Evolutionary conservation across 495 filamentous ascomycete genomes (phyloP).

Genomic region (Penicillium lividum): DNA sequence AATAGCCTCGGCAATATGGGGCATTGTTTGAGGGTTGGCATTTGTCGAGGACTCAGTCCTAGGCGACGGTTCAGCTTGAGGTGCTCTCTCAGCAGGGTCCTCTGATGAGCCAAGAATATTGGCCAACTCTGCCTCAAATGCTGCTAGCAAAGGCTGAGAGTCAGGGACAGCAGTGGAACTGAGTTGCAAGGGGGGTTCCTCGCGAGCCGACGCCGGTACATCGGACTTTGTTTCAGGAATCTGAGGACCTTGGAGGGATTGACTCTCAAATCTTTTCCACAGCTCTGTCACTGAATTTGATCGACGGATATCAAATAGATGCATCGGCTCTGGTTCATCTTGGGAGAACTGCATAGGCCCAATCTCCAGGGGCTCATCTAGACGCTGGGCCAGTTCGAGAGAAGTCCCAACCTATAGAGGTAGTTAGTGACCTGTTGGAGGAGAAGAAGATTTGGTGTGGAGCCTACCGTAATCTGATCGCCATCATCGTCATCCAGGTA

Average conservation of each 20-base stretch:
- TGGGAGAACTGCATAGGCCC: conserved; percentile 14
- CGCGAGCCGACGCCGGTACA: conserved; percentile 1
- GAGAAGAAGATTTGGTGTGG: background rate
- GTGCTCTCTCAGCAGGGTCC: conserved; percentile 20
- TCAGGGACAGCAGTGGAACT: conserved; percentile 13
- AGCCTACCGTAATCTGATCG: conserved; percentile 57
- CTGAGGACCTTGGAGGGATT: background rate
- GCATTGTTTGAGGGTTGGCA: conserved; percentile 19
- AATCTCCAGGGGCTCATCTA: conserved; percentile 44
- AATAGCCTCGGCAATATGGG: conserved; percentile 32
- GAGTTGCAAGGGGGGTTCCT: conserved; percentile 3
- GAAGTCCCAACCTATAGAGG: conserved; percentile 49
- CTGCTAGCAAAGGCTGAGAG: conserved; percentile 43
- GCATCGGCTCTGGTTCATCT: conserved; percentile 32
- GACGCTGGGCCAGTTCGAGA: conserved; percentile 50
- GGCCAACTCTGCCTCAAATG: conserved; percentile 55
- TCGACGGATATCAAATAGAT: conserved; percentile 51
- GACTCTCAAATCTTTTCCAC: conserved; percentile 39
- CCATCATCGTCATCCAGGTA: conserved; percentile 60
- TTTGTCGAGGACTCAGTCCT: conserved; percentile 16
- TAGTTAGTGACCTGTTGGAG: conserved; percentile 7
- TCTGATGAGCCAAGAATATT: conserved; percentile 38
- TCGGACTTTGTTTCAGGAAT: conserved; percentile 6
- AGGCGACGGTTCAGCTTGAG: conserved; percentile 17
- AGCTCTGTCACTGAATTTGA: conserved; percentile 45